Percentiles rank a stretch among this genome's conserved stretches.
These are phyloP conservation scores for Lachancea dasiensis DNA, from an alignment of 805 yeast genomes.

Conservation along the genomic window DNA sequence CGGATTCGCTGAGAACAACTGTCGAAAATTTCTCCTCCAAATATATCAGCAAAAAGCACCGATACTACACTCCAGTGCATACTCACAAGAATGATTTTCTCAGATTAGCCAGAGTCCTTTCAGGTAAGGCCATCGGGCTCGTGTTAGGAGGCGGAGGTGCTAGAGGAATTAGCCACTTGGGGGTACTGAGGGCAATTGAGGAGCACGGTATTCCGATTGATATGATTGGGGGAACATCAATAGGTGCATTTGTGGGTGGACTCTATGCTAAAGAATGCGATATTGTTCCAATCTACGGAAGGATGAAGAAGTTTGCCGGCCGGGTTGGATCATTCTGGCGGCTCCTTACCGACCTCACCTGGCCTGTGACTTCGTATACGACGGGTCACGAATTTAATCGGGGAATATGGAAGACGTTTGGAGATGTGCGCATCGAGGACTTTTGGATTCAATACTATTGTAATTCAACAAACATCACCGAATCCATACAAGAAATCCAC, in stretches of 20 bases:
- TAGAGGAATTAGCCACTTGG: conserved; percentile 87
- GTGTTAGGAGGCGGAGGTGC: conserved; percentile 99
- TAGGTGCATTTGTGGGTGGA: conserved; percentile 95
- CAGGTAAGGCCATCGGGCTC: conserved; percentile 90
- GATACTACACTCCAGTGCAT: conserved; percentile 28
- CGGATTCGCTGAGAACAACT: conserved; percentile 32
- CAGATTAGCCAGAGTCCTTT: conserved; percentile 79
- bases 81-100: conserved; percentile 82
- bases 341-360: conserved; percentile 73
- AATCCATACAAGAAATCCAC: conserved; percentile 92
- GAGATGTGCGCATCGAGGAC: conserved; percentile 88
- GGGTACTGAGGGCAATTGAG: conserved; percentile 84
- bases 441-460: conserved; percentile 88
- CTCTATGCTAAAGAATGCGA: conserved; percentile 89
- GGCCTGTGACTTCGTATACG: conserved; percentile 90
- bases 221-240: conserved; percentile 92
- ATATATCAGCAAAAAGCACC: conserved; percentile 22
- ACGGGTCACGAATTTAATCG: conserved; percentile 97
- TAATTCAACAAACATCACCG: conserved; percentile 91
- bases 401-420: conserved; percentile 96
- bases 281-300: conserved; percentile 82
- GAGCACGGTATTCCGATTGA: conserved; percentile 92
- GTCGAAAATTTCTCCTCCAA: conserved; percentile 35
- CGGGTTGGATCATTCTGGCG: conserved; percentile 85
- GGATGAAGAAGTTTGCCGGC: conserved; percentile 79